Evolutionary conservation across 352 stramenopile species (phyloP), one percentile per base, ranked within the genome.

Genomic region (Pythium grandisporangium): DNA sequence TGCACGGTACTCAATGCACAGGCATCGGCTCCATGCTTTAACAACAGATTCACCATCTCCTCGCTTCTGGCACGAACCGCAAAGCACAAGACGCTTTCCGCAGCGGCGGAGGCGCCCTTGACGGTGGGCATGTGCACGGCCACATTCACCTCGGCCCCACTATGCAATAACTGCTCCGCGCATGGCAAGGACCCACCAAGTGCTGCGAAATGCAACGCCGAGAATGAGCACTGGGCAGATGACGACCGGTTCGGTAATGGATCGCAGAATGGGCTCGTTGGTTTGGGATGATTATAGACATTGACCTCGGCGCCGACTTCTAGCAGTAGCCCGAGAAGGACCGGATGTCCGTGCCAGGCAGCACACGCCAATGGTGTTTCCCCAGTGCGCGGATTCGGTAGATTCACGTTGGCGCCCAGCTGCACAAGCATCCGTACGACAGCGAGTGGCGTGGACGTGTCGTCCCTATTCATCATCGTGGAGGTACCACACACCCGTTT

Each of bases 191-290:
- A 60, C 17, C 48, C 58, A 12, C 55, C 66, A 10, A 80, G 55
- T 0, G 64, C 58, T 24, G 71, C 66, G 50, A 82, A 84, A 42
- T 84, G 71, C 3, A 84, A 48, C 2, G 71, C 52, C 10, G 71
- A 76, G 26, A 72, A 79, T 8, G 70, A 80, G 12, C 54, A 48
- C 12, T 55, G 45, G 1, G n/a, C n/a, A n/a, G n/a, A n/a, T n/a
- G n/a, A n/a, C n/a, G n/a, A n/a, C n/a, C n/a, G n/a, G n/a, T n/a
- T n/a, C n/a, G n/a, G n/a, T n/a, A n/a, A n/a, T n/a, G n/a, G n/a
- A n/a, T n/a, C n/a, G n/a, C n/a, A n/a, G n/a, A n/a, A n/a, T n/a
- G n/a, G n/a, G n/a, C n/a, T n/a, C n/a, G n/a, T n/a, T n/a, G n/a
- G n/a, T n/a, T n/a, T n/a, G n/a, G n/a, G n/a, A n/a, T n/a, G n/a